A percentile compares a stretch with the other conserved stretches of the same genome.
These are phyloP conservation scores for Xanthoconium separans DNA, from an alignment of 1,284 basidiomycete genomes.

Conservation along the genomic window DNA sequence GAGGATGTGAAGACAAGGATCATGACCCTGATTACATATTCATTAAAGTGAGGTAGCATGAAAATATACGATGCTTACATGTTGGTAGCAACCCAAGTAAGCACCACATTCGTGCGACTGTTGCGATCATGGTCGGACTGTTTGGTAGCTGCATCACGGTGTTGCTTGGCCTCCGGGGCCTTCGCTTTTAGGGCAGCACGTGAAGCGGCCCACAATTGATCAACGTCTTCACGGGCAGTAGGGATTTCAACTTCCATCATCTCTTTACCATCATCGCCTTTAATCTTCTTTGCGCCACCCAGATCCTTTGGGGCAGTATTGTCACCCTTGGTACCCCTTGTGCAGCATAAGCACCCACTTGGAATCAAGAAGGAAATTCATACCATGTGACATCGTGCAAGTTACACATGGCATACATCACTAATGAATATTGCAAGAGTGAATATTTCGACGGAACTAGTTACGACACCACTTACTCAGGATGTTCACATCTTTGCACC, in stretches of 20 bases:
- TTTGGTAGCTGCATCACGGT: conserved; percentile 85
- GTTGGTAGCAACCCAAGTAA: conserved; percentile 84
- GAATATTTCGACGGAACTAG: not conserved
- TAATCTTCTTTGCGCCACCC: conserved; percentile 85
- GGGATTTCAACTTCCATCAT: conserved; percentile 84
- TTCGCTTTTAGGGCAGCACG: conserved; percentile 64
- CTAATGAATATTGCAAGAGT: conserved; percentile 28
- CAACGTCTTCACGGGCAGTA: conserved; percentile 80
- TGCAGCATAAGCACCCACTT: conserved; percentile 4
- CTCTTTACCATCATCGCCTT: conserved; percentile 80
- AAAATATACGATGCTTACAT: conserved; percentile 48
- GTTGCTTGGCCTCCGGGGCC: conserved; percentile 70
- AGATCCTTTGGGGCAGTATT: conserved; percentile 84
- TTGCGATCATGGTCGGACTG: conserved; percentile 85
- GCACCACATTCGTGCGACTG: conserved; percentile 81
- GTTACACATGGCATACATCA: conserved; percentile 93
- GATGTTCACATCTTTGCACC: conserved; percentile 78
- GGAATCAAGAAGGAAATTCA: conserved; percentile 2
- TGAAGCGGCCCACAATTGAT: conserved; percentile 80
- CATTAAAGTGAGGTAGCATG: conserved; percentile 6
- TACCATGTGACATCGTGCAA: conserved; percentile 86
- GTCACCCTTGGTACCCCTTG: conserved; percentile 87
- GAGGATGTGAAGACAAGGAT: conserved; percentile 81
- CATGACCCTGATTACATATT: conserved; percentile 50
- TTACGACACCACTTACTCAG: conserved; percentile 48